A percentile compares a stretch with the other conserved stretches of the same genome.
phyloP scores from a whole-genome alignment of 371 early-diverging fungal species.

The Actinomortierella ambigua region DNA sequence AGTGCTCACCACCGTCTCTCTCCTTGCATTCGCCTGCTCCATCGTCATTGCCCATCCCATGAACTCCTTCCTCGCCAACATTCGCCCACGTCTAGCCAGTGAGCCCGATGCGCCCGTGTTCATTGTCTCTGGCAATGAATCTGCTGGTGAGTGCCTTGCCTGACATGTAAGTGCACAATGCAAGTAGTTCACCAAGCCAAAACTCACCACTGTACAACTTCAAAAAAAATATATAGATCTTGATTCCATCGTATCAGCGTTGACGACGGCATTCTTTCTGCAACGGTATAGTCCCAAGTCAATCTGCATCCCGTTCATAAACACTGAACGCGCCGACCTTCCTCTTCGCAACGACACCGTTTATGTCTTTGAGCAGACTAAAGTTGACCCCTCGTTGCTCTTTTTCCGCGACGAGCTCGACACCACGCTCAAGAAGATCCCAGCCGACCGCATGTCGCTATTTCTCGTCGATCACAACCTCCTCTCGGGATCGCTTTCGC shows the following conservation, averaged over 20 bases:
- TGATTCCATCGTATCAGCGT: slow-evolving; percentile 69
- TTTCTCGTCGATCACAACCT: slow-evolving; percentile 70
- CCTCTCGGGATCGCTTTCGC: slow-evolving; percentile 39
- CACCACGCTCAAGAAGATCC: slow-evolving; percentile 25
- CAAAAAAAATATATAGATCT: slow-evolving; percentile 56
- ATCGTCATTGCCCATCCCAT: slow-evolving; percentile 5
- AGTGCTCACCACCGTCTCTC: background rate
- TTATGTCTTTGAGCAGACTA: slow-evolving; percentile 49
- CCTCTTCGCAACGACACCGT: slow-evolving; percentile 68
- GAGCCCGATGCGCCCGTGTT: slow-evolving; percentile 29
- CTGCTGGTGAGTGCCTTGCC: slow-evolving; percentile 69
- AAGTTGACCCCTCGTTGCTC: slow-evolving; percentile 13
- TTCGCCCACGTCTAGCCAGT: slow-evolving; percentile 17
- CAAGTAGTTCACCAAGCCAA: too few relatives aligned
- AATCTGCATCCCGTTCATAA: slow-evolving; percentile 54
- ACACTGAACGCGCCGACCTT: slow-evolving; percentile 65
- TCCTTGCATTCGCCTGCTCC: background rate
- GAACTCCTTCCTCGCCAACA: slow-evolving; percentile 23
- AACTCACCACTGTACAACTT: too few relatives aligned
- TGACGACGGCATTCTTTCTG: slow-evolving; percentile 57
- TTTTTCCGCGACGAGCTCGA: slow-evolving; percentile 37
- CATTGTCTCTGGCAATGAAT: slow-evolving; percentile 74
- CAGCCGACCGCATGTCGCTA: slow-evolving; percentile 27
- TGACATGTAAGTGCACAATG: slow-evolving; percentile 1
- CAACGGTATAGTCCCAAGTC: slow-evolving; percentile 12